Evolutionary conservation across 2,329 filamentous ascomycete species (phyloP), one percentile per base, ranked within the genome.

Genomic region (Diaporthe velutina): DNA sequence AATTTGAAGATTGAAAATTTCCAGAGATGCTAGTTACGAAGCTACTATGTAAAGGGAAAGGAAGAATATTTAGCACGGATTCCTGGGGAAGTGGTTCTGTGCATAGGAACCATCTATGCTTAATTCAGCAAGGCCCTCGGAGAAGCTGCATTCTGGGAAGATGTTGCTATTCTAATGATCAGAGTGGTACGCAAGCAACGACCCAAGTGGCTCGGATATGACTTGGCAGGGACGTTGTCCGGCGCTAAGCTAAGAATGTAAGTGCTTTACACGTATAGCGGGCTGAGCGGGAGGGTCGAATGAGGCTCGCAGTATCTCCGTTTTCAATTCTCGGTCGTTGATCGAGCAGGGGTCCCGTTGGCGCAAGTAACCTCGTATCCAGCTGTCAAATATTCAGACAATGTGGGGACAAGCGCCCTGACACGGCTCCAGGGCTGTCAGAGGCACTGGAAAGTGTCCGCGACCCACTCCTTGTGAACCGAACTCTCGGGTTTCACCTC

Each of bases 291-390:
- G 7, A 48, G 19, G 22, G 19, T 33, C 17, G 40, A n/a, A 66
- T 10, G n/a, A 67, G 42, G 42, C 25, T 35, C 10, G 61, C 22
- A 22, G 45, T 12, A 25, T 67, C 42, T 33, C 61, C 45, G 12
- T 67, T 19, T 52, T 67, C 7, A 38, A 13, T 12, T 15, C 42
- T 66, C 42, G 61, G 28, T 25, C 61, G 28, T 48, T 66, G 28
- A 50, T 66, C 28, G 42, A 52, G 35, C 61, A 45, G n/a, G 61
- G 61, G 10, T 4, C 2, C 7, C 25, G 17, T n/a, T 22, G 61
- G n/a, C 40, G 60, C 60, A n/a, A 33, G 2, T 33, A 33, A 66
- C 19, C 61, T 67, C 61, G 61, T 67, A 67, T 67, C 61, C 61
- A 33, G 22, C 61, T 67, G 61, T 67, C 61, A 50, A 67, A 67